These are phyloP conservation scores for Fusarium austroafricanum DNA, from an alignment of 2,329 filamentous ascomycete genomes.

Conservation along the genomic window DNA sequence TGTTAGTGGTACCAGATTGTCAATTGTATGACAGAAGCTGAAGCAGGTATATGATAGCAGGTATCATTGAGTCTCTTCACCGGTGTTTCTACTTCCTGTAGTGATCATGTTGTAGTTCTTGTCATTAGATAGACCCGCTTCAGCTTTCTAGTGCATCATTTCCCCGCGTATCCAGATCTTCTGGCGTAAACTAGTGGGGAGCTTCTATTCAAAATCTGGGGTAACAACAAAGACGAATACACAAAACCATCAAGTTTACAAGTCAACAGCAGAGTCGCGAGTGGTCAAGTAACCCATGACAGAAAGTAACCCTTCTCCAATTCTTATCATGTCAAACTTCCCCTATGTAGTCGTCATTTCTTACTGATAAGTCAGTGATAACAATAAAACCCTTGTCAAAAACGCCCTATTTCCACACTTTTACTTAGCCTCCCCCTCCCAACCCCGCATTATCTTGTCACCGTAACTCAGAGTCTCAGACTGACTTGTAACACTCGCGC, in stretches of 20 bases:
- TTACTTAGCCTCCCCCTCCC: conserved; percentile 9
- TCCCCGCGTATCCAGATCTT: conserved; percentile 22
- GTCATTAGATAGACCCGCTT: conserved; percentile 16
- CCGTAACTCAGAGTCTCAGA: conserved; percentile 7
- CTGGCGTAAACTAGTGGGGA: conserved; percentile 32
- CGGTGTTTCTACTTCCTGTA: background rate
- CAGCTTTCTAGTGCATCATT: conserved; percentile 20
- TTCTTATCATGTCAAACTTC: background rate
- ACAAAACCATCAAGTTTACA: background rate
- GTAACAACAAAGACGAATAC: background rate
- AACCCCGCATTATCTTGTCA: conserved; percentile 35
- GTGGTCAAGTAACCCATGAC: background rate
- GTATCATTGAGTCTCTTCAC: background rate
- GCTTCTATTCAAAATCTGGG: conserved; percentile 11
- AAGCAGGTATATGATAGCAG: background rate
- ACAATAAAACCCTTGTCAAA: conserved; percentile 34
- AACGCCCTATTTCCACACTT: conserved; percentile 37
- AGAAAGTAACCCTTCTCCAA: background rate
- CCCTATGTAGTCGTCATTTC: background rate
- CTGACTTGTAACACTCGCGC: conserved; percentile 7
- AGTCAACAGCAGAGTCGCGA: background rate
- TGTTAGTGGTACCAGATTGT: background rate
- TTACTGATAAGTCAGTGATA: background rate
- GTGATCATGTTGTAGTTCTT: background rate
- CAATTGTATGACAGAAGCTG: background rate